Conservation (phyloP, 1,139 yeast genomes). For the Taphrina deformans region DNA sequence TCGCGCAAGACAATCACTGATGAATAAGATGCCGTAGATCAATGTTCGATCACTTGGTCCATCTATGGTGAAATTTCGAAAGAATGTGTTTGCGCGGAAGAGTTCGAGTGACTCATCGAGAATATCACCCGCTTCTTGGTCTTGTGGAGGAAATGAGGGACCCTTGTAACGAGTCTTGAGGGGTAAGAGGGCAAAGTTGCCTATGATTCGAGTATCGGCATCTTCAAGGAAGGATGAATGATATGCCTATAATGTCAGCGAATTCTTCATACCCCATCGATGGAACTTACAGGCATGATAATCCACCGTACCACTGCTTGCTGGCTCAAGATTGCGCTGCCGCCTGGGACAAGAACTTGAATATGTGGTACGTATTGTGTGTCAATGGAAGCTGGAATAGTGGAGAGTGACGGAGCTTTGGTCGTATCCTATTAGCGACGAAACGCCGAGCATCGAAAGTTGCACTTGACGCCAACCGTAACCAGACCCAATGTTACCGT, state of each 20-base stretch:
- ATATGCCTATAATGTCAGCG: conserved; percentile 63
- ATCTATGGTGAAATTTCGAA: conserved; percentile 93
- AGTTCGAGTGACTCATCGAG: conserved; percentile 87
- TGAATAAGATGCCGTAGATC: conserved; percentile 89
- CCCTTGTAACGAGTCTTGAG: conserved; percentile 82
- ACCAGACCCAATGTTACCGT: too few species aligned
- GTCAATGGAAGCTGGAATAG: neutral
- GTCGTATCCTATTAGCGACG: neutral
- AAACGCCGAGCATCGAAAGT: too few species aligned
- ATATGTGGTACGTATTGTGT: too few species aligned
- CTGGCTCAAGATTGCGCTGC: too few species aligned
- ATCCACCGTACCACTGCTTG: too few species aligned
- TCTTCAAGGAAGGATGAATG: conserved; percentile 82
- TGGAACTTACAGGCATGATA: neutral
- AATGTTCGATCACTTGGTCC: conserved; percentile 94
- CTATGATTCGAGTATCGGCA: conserved; percentile 44
- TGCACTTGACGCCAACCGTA: too few species aligned
- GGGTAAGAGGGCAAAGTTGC: conserved; percentile 80
- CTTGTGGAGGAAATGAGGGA: conserved; percentile 84
- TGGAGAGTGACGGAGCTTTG: neutral
- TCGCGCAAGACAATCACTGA: conserved; percentile 77
- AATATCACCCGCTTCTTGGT: conserved; percentile 64
- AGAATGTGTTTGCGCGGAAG: conserved; percentile 92
- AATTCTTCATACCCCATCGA: too few species aligned
- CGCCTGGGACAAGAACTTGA: too few species aligned